A percentile compares a stretch with the other conserved stretches of the same genome.
phyloP scores from a whole-genome alignment of 352 stramenopile species.

The Lagenidium sp. region DNA sequence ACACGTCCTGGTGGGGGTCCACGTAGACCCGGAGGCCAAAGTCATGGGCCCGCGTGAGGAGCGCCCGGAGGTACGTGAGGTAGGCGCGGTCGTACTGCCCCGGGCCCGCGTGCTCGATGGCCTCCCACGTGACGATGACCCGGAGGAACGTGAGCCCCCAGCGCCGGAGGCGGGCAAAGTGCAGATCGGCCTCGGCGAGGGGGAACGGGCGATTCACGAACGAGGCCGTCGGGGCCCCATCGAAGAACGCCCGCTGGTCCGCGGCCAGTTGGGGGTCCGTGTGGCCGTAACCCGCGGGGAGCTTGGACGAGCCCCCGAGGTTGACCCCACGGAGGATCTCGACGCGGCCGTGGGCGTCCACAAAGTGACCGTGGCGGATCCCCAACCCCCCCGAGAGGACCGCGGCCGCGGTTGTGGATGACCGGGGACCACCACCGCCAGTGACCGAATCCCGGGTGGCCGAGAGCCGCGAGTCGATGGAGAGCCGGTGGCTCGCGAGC shows the following conservation, averaged over 20 bases:
- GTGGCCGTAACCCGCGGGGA: constrained; percentile 53
- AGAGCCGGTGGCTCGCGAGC: background rate
- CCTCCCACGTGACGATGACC: constrained; percentile 88
- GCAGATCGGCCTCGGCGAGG: constrained; percentile 58
- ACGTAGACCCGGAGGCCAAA: constrained; percentile 83
- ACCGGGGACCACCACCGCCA: background rate
- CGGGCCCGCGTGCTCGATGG: constrained; percentile 79
- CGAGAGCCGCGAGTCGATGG: background rate
- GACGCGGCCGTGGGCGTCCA: constrained; percentile 69
- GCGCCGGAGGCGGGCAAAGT: constrained; percentile 68
- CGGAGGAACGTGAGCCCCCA: constrained; percentile 83
- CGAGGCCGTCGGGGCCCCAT: constrained; percentile 34
- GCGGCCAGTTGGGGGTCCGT: constrained; percentile 20
- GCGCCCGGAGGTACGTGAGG: constrained; percentile 53
- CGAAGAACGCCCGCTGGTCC: constrained; percentile 30
- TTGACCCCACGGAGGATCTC: constrained; percentile 82
- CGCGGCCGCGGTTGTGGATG: background rate
- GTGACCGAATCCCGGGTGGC: background rate
- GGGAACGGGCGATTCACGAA: constrained; percentile 84
- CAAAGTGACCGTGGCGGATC: constrained; percentile 66
- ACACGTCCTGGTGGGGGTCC: constrained; percentile 91
- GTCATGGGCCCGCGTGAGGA: constrained; percentile 47
- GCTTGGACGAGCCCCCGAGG: constrained; percentile 82
- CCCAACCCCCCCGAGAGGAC: constrained; percentile 15
- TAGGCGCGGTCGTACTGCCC: constrained; percentile 84